Evolutionary conservation across 2,329 filamentous ascomycete genomes (phyloP).

Genomic region (Ceratocystis destructans): DNA sequence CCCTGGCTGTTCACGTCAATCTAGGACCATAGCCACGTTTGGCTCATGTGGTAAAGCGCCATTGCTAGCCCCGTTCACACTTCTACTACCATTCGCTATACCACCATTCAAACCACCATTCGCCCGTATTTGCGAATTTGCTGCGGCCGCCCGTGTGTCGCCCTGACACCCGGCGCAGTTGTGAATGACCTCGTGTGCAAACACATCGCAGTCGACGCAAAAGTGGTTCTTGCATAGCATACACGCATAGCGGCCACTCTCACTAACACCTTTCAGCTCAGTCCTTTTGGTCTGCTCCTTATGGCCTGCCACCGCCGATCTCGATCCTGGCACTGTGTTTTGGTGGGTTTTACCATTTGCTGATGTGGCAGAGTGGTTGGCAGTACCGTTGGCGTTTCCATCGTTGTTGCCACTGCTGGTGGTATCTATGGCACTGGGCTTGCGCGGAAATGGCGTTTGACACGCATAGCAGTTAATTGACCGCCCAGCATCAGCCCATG

Average conservation of each 20-base stretch:
- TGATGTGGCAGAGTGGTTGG: neutral
- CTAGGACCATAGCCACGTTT: slow-evolving; percentile 35
- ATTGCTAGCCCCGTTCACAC: neutral
- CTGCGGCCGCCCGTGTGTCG: slow-evolving; percentile 28
- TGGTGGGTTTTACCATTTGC: neutral
- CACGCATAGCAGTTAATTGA: slow-evolving; percentile 67
- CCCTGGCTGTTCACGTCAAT: slow-evolving; percentile 21
- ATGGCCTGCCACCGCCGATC: neutral
- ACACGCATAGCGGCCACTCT: slow-evolving; percentile 80
- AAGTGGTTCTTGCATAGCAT: slow-evolving; percentile 80
- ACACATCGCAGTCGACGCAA: slow-evolving; percentile 95
- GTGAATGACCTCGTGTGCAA: slow-evolving; percentile 84
- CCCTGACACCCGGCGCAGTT: slow-evolving; percentile 86
- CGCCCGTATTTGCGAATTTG: slow-evolving; percentile 11
- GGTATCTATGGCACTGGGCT: slow-evolving; percentile 21
- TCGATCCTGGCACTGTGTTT: neutral
- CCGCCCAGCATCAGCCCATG: slow-evolving; percentile 56
- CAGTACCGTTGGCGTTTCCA: slow-evolving; percentile 13
- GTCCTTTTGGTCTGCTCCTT: slow-evolving; percentile 13
- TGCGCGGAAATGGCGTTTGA: slow-evolving; percentile 53
- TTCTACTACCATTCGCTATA: slow-evolving; percentile 23
- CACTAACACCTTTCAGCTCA: slow-evolving; percentile 53
- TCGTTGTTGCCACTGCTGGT: neutral
- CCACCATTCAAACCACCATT: slow-evolving; percentile 17
- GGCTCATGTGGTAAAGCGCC: slow-evolving; percentile 20